phyloP scores from a whole-genome alignment of 2,329 filamentous ascomycete species.

The Colletotrichum tofieldiae region DNA sequence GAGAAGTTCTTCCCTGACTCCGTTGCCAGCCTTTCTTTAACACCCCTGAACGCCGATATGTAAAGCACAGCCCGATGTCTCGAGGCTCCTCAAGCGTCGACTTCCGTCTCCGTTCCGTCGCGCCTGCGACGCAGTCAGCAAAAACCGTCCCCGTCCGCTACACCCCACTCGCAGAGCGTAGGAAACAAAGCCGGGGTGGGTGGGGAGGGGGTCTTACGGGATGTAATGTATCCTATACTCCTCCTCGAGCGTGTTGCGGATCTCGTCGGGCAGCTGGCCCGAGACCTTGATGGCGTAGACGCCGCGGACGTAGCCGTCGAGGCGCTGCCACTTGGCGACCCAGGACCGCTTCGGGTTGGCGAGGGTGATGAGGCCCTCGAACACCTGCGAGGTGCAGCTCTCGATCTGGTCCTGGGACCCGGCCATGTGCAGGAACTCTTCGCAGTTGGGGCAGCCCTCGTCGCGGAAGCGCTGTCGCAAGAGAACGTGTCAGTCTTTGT shows the following conservation, averaged over 20 bases:
- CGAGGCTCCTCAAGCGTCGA: slow-evolving; percentile 54
- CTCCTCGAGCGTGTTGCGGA: slow-evolving; percentile 73
- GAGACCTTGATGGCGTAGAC: slow-evolving; percentile 97
- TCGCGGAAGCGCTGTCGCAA: slow-evolving; percentile 81
- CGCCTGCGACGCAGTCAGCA: slow-evolving; percentile 57
- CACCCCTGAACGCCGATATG: slow-evolving; percentile 50
- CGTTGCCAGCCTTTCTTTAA: slow-evolving; percentile 24
- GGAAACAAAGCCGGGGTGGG: not conserved
- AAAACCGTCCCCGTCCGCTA: not conserved
- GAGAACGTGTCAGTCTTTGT: not conserved
- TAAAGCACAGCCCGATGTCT: slow-evolving; percentile 32
- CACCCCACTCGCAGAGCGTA: not conserved
- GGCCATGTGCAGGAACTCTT: slow-evolving; percentile 88
- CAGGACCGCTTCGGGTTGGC: slow-evolving; percentile 88
- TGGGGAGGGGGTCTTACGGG: slow-evolving; percentile 65
- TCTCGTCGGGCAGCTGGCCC: slow-evolving; percentile 80
- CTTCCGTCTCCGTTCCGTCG: slow-evolving; percentile 70
- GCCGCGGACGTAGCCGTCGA: slow-evolving; percentile 89
- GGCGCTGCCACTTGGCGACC: slow-evolving; percentile 96
- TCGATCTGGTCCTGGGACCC: slow-evolving; percentile 86
- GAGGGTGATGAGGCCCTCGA: slow-evolving; percentile 91
- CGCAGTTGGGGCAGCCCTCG: slow-evolving; percentile 96
- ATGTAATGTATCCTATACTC: slow-evolving; percentile 77
- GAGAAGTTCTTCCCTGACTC: slow-evolving; percentile 35
- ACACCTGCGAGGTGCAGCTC: slow-evolving; percentile 96